Evolutionary conservation across 192 early-diverging fungal genomes (phyloP), one percentile per base, ranked within the genome.

Genomic region (Coemansia sp.): DNA sequence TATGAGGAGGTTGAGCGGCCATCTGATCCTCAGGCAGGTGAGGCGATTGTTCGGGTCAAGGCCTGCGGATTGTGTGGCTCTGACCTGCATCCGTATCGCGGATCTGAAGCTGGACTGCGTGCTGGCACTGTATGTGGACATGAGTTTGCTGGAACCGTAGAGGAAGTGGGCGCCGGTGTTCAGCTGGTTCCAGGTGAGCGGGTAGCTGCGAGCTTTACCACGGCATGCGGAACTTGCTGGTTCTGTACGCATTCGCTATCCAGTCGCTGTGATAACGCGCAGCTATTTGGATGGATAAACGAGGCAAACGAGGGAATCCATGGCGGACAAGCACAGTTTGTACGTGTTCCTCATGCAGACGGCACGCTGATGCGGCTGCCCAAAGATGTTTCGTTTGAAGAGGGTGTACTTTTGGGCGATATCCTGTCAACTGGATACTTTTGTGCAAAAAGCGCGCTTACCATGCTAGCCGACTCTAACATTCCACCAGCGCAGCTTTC

Each of bases 371-470:
- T 86, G 53, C 62, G 53, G 8, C 26, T 78, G 25, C 72, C 75
- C 3, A 66, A 62, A 42, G 46, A 50, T 3, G 49, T 82, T 6
- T 63, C 67, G 1, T 76, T 75, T 47, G 71, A 74, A 15, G 75
- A 74, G 53, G 76, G 75, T 24, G 67, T 86, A 25, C 60, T 86
- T 23, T 54, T 76, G 36, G 75, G 79, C 37, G 85, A 86, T 53
- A 84, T 86, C 15, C 66, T 86, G 17, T 53, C 79, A 9, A 86
- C 85, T 0, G 85, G 85, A 3, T 86, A 73, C 56, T 84, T 78
- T 56, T 84, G 83, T 34, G 85, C 79, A 9, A 60, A 74, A 42
- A 82, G 80, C 56, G 83, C 83, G 10, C 49, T 86, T 4, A 38
- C 48, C n/a, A 58, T 68, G 12, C 61, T 76, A 48, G 60, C 61